Base-by-base conservation (phyloP, 164 flowering plant species). In the Vitis amurensis region DNA sequence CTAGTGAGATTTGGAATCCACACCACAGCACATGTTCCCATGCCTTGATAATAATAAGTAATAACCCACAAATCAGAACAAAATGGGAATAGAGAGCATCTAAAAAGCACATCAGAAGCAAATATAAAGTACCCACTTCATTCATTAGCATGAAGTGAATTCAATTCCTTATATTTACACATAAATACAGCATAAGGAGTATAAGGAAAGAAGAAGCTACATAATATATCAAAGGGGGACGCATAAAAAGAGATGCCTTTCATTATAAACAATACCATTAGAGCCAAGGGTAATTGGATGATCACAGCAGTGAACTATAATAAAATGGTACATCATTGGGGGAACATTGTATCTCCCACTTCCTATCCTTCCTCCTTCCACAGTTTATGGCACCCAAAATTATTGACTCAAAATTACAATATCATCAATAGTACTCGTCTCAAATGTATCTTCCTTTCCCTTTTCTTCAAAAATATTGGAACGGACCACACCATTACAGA, bases 1-100 rank as follows among this genome's bases (percentile, higher is more conserved):
- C 67, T 55, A 47, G 50, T 44, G 50, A 61, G 74, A 74, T 50
- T 59, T 73, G 73, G 74, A 71, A 80, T 74, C 79, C 27, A 23
- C 75, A 75, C 59, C 64, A 72, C n/a, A 48, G 55, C 66, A 23
- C 29, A 64, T 19, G 17, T 66, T 64, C 67, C 68, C 55, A 70
- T 29, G 49, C 67, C 37, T 61, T 72, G 29, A 59, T 51, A 29
- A 76, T 14, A 76, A 59, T 61, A 69, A 30, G 60, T 51, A 29
- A 76, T 14, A 76, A 64, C 30, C 68, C 76, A 64, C 74, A 19
- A 62, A 3, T n/a, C 16, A 47, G 27, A 48, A 11, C 8, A 48
- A n/a, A 6, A 68, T 8, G 5, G 15, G 15, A 16, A 59, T 14
- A 11, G 56, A 11, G 16, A 2, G 56, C 44, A 4, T 37, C 6